A percentile compares a stretch with the other conserved stretches of the same genome.
phyloP scores from a whole-genome alignment of 108 stramenopile species.

The Seminavis robusta region DNA sequence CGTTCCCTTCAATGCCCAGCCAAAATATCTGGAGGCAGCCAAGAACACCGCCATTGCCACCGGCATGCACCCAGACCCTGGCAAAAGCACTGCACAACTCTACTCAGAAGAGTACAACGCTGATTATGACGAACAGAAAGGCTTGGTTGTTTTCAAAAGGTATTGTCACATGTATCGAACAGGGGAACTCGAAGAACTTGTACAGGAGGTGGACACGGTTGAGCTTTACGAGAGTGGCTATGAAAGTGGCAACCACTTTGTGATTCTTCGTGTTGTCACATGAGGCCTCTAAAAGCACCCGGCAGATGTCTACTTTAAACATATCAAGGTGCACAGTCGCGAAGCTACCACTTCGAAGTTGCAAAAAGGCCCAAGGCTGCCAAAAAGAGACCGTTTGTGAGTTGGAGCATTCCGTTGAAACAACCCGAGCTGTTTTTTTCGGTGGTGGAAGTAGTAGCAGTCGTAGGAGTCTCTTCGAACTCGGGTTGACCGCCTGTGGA shows the following conservation, averaged over 20 bases:
- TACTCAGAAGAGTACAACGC: slow-evolving; percentile 68
- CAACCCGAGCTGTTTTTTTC: too few relatives aligned
- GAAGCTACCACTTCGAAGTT: too few relatives aligned
- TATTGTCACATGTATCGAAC: slow-evolving; percentile 96
- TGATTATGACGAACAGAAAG: slow-evolving; percentile 79
- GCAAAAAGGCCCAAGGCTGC: too few relatives aligned
- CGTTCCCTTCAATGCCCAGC: slow-evolving; percentile 97
- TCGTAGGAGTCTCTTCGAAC: too few relatives aligned
- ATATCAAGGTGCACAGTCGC: too few relatives aligned
- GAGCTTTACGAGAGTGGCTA: slow-evolving; percentile 63
- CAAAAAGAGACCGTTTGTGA: too few relatives aligned
- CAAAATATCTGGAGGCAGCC: slow-evolving; percentile 58
- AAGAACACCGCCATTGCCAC: slow-evolving; percentile 5
- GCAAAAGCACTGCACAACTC: slow-evolving; percentile 71
- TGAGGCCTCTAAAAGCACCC: too few relatives aligned
- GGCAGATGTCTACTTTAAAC: too few relatives aligned
- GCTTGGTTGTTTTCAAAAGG: slow-evolving; percentile 91
- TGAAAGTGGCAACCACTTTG: slow-evolving; percentile 82
- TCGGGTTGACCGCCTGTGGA: too few relatives aligned
- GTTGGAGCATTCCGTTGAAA: too few relatives aligned
- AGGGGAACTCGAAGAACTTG: slow-evolving; percentile 91
- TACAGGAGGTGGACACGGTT: slow-evolving; percentile 39
- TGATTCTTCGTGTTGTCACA: too few relatives aligned
- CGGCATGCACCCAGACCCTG: slow-evolving; percentile 8
- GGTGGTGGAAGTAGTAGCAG: too few relatives aligned